Percentiles rank a stretch among this genome's conserved stretches.
phyloP scores from a whole-genome alignment of 1,284 basidiomycete genomes.

The Fistulina hepatica region DNA sequence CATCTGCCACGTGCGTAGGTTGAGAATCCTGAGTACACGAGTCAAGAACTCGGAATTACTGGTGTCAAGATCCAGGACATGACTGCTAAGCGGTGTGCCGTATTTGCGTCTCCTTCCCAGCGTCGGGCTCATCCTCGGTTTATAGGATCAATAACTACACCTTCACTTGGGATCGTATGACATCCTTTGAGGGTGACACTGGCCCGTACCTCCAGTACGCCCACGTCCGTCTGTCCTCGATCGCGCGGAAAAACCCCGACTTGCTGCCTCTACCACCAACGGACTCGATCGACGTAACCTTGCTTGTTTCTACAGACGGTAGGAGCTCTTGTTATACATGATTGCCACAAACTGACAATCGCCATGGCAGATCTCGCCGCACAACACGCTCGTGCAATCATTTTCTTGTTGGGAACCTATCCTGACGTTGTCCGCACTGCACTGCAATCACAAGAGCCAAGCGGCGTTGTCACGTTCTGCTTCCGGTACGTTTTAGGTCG shows the following conservation, averaged over 20 bases:
- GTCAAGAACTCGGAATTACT: constrained; percentile 85
- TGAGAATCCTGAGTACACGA: constrained; percentile 78
- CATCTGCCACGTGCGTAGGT: too few relatives aligned
- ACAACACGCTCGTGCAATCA: constrained; percentile 78
- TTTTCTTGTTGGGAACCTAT: constrained; percentile 80
- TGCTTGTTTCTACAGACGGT: constrained; percentile 60
- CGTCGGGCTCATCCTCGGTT: neutral
- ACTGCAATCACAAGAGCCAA: constrained; percentile 80
- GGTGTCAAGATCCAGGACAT: constrained; percentile 99
- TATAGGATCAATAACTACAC: constrained; percentile 90
- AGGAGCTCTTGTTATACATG: too few relatives aligned
- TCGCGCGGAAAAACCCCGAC: constrained; percentile 89
- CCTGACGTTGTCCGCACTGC: constrained; percentile 86
- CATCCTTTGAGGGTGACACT: constrained; percentile 95
- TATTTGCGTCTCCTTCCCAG: constrained; percentile 3
- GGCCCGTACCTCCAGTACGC: constrained; percentile 96
- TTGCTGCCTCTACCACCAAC: constrained; percentile 70
- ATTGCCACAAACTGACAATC: too few relatives aligned
- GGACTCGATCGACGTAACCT: constrained; percentile 56
- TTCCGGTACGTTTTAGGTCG: too few relatives aligned
- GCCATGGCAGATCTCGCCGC: too few relatives aligned
- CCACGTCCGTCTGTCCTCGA: constrained; percentile 88
- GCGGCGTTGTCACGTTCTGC: constrained; percentile 75
- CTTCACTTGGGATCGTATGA: constrained; percentile 93
- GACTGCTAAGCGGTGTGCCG: constrained; percentile 75